Base-by-base conservation (phyloP, 2,329 filamentous ascomycete genomes). In the Xylariaceae sp. region DNA sequence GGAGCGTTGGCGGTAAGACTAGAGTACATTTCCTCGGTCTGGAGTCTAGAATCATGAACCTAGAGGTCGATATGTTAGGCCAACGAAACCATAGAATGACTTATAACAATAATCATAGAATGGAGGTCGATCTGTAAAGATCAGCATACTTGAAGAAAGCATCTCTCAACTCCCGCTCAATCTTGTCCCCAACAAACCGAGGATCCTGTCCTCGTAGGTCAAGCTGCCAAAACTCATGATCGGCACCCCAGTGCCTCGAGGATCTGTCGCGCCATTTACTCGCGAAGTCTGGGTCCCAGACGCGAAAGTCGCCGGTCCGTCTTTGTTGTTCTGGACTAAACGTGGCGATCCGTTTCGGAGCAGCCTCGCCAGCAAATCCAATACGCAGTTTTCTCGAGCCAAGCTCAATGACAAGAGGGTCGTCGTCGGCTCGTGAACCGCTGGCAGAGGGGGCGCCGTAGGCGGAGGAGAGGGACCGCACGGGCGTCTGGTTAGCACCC, bases 281-380 rank as follows among this genome's bases (percentile, higher is more conserved):
- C 49, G 74, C 73, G 66, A 82, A 82, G 9, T 77, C 81, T 30
- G 80, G 76, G 59, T 80, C 75, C 87, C 88, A 94, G 61, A 81
- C 80, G 65, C 90, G 79, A 73, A 92, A 93, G 73, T 97, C 92
- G 7, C 92, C 94, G 9, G 84, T 84, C 61, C 93, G 83, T 56
- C 89, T 83, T 69, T 89, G 86, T 69, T 88, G 82, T 63, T 92
- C 88, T 0, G 90, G 90, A 0, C 86, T 85, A 72, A 92, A 93
- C 18, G 82, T 79, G 18, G 92, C 76, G 11, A 82, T 80, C 0
- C 80, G 82, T 72, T 93, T 95, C 66, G 92, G 92, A 2, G 80
- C 76, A 49, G 86, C 82, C 73, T 96, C 92, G 55, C 92, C 92
- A 4, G 92, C 90, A 71, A 97, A 94, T 0, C 94, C 94, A 8